Conservation (phyloP, 2,329 filamentous ascomycete species). For the Talaromyces sp. region DNA sequence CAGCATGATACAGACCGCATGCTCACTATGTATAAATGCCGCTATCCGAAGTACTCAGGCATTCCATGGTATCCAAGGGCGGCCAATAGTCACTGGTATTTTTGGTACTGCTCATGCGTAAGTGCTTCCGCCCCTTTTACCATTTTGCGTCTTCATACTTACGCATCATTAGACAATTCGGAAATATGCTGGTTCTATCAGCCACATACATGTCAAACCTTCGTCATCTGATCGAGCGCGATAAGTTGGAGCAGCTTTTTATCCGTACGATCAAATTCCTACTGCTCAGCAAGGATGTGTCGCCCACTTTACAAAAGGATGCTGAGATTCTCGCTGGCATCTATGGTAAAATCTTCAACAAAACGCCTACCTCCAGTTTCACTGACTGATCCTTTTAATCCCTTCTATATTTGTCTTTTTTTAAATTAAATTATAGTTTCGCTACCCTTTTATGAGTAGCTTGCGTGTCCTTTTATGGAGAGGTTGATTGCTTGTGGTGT, state of each 20-base stretch:
- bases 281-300: conserved; percentile 62
- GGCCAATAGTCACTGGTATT: conserved; percentile 88
- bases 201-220: conserved; percentile 72
- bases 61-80: conserved; percentile 61
- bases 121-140: conserved; percentile 38
- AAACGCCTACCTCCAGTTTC: conserved; percentile 13
- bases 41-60: conserved; percentile 81
- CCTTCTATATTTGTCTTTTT: background rate
- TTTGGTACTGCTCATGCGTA: conserved; percentile 96
- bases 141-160: conserved; percentile 21
- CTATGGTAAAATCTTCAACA: conserved; percentile 41
- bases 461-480: background rate
- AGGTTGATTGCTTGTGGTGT: background rate
- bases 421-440: background rate
- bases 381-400: background rate
- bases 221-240: conserved; percentile 51
- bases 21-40: conserved; percentile 62
- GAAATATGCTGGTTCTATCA: conserved; percentile 86
- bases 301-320: conserved; percentile 70
- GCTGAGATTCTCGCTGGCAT: conserved; percentile 64
- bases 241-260: conserved; percentile 59
- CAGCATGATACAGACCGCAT: conserved; percentile 50
- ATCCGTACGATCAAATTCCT: conserved; percentile 73
- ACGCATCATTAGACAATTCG: conserved; percentile 70
- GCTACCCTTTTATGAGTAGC: background rate